Conservation (phyloP, 1,139 yeast genomes). For the Geotrichum europaeum region DNA sequence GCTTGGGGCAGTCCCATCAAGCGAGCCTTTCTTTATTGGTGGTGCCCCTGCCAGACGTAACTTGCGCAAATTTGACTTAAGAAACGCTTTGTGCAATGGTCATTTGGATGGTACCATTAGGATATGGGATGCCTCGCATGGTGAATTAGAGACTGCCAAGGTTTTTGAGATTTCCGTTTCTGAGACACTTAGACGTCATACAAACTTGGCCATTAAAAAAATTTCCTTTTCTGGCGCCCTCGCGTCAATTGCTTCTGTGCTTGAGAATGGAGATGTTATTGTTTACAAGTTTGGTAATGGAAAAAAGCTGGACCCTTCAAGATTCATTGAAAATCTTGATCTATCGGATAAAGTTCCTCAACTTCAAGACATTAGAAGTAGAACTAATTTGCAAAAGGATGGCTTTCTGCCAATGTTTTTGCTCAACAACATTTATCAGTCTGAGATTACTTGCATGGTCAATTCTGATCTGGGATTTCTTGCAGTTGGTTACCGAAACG, state of each 20-base stretch:
- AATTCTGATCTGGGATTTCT: constrained; percentile 80
- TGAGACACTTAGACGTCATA: constrained; percentile 41
- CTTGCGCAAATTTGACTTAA: constrained; percentile 51
- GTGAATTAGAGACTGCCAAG: constrained; percentile 58
- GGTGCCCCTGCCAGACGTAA: constrained; percentile 63
- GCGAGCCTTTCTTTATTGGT: constrained; percentile 49
- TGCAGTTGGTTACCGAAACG: constrained; percentile 73
- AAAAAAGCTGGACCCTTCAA: constrained; percentile 6
- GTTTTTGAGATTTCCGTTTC: constrained; percentile 52
- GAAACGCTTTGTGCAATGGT: constrained; percentile 71
- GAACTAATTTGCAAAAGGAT: constrained; percentile 44
- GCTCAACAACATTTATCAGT: constrained; percentile 39
- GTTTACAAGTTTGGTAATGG: constrained; percentile 57
- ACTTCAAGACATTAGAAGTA: constrained; percentile 32
- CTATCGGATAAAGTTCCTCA: constrained; percentile 18
- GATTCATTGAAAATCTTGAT: constrained; percentile 3
- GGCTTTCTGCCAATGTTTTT: constrained; percentile 69
- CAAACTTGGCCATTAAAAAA: constrained; percentile 44
- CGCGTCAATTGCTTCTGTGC: constrained; percentile 69
- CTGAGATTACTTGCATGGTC: constrained; percentile 53
- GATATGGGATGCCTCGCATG: constrained; percentile 74
- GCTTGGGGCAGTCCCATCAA: constrained; percentile 41
- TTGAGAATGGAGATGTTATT: constrained; percentile 67
- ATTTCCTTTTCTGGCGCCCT: constrained; percentile 73
- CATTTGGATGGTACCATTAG: constrained; percentile 76